phyloP scores from a whole-genome alignment of 495 filamentous ascomycete species.

The Aspergillus kassunensis region DNA sequence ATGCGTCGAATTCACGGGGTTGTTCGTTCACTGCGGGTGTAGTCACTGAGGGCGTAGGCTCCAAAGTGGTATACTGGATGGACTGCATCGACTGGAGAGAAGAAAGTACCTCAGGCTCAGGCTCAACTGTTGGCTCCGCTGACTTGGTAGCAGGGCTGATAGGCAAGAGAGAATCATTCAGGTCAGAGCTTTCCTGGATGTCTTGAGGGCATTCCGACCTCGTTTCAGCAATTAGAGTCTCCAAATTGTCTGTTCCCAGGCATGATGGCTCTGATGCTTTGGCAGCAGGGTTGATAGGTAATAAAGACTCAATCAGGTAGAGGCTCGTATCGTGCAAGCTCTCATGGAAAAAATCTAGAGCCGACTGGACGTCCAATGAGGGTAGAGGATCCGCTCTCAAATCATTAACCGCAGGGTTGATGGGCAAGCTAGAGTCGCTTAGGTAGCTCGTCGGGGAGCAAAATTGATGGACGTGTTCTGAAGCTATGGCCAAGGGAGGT shows the following conservation, averaged over 20 bases:
- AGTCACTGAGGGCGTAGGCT: neutral
- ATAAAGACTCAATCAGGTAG: neutral
- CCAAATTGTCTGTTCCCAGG: neutral
- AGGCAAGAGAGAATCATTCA: neutral
- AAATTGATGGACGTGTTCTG: no score
- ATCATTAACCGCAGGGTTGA: slow-evolving; percentile 30
- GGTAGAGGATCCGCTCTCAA: neutral
- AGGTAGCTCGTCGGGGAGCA: no score
- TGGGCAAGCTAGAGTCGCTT: slow-evolving; percentile 19
- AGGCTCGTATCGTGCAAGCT: neutral
- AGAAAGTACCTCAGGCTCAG: no score
- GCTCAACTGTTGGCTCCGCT: neutral
- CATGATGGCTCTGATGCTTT: neutral
- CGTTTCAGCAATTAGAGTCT: neutral
- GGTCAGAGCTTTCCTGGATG: neutral
- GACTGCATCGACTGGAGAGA: neutral
- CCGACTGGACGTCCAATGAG: neutral
- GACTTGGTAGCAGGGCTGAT: neutral
- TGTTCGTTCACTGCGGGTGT: neutral
- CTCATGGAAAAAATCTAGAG: neutral
- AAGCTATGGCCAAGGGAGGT: no score
- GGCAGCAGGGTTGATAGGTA: neutral
- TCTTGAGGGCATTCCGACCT: neutral
- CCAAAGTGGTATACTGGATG: neutral
- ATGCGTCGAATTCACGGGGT: neutral